A percentile compares a stretch with the other conserved stretches of the same genome.
phyloP scores from a whole-genome alignment of 1,284 basidiomycete genomes.

The Tausonia pullulans region DNA sequence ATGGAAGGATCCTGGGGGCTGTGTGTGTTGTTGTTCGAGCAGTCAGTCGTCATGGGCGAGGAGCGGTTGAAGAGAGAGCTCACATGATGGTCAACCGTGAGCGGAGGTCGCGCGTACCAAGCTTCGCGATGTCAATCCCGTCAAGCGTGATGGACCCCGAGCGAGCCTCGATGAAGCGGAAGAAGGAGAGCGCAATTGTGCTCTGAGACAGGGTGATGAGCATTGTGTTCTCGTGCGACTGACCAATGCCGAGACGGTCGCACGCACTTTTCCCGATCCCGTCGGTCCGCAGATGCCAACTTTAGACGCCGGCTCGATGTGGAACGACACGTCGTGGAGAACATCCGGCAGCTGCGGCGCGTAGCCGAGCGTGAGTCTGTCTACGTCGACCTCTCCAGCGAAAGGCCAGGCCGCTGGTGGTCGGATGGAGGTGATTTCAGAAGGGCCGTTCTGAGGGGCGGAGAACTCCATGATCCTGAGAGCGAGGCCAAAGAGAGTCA shows the following conservation, averaged over 20 bases:
- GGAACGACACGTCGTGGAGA: constrained; percentile 53
- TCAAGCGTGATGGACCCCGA: constrained; percentile 60
- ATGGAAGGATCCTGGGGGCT: constrained; percentile 27
- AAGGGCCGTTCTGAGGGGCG: constrained; percentile 20
- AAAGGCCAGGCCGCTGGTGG: constrained; percentile 52
- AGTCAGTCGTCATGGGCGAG: background rate
- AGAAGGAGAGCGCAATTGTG: constrained; percentile 54
- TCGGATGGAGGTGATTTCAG: constrained; percentile 5
- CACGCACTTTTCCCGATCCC: constrained; percentile 40
- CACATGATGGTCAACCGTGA: constrained; percentile 51
- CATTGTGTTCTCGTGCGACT: constrained; percentile 39
- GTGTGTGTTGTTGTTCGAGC: background rate
- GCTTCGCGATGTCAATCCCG: constrained; percentile 41
- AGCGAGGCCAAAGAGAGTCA: constrained; percentile 30
- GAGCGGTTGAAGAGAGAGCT: background rate
- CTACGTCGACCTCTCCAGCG: constrained; percentile 50
- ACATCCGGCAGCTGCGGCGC: constrained; percentile 60
- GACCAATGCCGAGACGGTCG: background rate
- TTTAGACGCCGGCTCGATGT: constrained; percentile 56
- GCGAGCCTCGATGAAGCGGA: constrained; percentile 57
- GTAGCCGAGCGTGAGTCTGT: constrained; percentile 53
- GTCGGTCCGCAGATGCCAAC: constrained; percentile 67
- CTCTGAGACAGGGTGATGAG: constrained; percentile 19
- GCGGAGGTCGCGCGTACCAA: constrained; percentile 50
- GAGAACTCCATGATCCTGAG: constrained; percentile 35